Conservation (phyloP, 2,329 filamentous ascomycete genomes). For the Aspergillus clavatus region DNA sequence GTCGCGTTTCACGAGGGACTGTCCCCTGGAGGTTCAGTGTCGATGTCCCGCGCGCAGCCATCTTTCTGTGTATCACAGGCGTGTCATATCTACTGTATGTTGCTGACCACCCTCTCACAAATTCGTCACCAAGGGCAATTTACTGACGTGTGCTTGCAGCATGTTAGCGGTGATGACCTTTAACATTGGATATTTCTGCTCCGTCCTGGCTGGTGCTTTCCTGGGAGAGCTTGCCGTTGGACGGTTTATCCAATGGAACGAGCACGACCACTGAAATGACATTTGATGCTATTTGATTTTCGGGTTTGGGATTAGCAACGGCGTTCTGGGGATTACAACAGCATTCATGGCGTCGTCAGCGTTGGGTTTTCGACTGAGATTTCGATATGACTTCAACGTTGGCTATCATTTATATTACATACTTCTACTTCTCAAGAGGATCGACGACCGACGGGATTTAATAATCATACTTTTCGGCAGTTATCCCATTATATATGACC, state of each 20-base stretch:
- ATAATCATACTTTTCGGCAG: too few relatives aligned
- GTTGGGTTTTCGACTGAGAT: neutral
- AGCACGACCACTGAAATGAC: constrained; percentile 22
- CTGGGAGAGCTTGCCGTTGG: constrained; percentile 79
- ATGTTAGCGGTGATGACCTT: constrained; percentile 92
- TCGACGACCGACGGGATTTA: too few relatives aligned
- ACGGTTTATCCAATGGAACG: constrained; percentile 52
- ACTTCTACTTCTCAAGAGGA: too few relatives aligned
- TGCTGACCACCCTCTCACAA: too few relatives aligned
- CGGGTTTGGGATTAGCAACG: neutral
- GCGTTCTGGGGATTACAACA: neutral
- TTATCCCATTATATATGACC: too few relatives aligned
- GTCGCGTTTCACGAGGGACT: constrained; percentile 47
- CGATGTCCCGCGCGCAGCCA: constrained; percentile 65
- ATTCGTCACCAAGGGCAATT: too few relatives aligned
- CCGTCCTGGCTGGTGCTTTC: constrained; percentile 73
- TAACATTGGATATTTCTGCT: constrained; percentile 80
- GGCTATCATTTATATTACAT: too few relatives aligned
- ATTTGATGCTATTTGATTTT: neutral
- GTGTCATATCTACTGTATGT: constrained; percentile 83
- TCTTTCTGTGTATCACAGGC: constrained; percentile 69
- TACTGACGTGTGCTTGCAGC: constrained; percentile 43
- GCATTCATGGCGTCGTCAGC: neutral
- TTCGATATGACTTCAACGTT: neutral
- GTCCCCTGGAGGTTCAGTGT: constrained; percentile 77